A percentile compares a stretch with the other conserved stretches of the same genome.
phyloP scores from a whole-genome alignment of 257 asterid genomes.

The Solanum dulcamara region DNA sequence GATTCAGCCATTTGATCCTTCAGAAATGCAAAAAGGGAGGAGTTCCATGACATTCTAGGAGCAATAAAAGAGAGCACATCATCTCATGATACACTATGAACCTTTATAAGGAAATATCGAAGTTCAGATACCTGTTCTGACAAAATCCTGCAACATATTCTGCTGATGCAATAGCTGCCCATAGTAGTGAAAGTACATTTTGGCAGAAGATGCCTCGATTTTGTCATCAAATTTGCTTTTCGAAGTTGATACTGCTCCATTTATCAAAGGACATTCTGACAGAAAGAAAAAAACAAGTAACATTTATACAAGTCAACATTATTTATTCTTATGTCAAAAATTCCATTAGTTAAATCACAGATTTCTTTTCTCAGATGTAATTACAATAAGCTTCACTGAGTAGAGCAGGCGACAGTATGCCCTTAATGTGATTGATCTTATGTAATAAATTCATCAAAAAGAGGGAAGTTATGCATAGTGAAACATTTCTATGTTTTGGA shows the following conservation, averaged over 20 bases:
- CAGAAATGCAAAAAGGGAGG: not conserved
- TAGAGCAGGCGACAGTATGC: not conserved
- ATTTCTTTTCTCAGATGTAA: not conserved
- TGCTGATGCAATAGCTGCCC: constrained; percentile 98
- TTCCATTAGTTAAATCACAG: not conserved
- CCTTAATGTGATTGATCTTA: not conserved
- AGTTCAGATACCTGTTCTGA: constrained; percentile 62
- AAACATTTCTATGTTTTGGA: not conserved
- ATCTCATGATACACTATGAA: not conserved
- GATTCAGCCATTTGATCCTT: not conserved
- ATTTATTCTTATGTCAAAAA: not conserved
- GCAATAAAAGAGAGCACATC: not conserved
- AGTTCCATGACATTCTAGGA: not conserved
- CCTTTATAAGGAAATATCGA: not conserved
- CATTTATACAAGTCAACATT: not conserved
- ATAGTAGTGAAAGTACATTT: constrained; percentile 96
- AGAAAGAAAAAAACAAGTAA: not conserved
- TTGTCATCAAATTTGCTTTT: constrained; percentile 86
- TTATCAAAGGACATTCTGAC: constrained; percentile 51
- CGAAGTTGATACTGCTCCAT: constrained; percentile 44
- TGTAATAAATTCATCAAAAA: not conserved
- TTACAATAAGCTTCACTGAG: not conserved
- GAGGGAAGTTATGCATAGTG: not conserved
- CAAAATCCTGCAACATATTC: constrained; percentile 98
- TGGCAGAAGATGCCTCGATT: constrained; percentile 94